Conservation (phyloP, 192 early-diverging fungal genomes). For the Entrophospora sp. region DNA sequence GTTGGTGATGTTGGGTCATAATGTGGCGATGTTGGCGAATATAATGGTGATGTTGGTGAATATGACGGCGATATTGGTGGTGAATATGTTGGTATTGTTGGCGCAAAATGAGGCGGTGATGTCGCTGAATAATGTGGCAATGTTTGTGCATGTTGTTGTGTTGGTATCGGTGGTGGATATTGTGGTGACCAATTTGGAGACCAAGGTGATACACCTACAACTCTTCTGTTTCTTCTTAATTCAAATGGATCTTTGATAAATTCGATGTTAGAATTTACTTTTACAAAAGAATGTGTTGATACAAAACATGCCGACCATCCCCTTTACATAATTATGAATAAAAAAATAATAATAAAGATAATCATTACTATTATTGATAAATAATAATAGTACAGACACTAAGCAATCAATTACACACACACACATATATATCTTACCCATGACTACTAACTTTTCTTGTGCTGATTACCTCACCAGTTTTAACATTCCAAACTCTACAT, state of each 20-base stretch:
- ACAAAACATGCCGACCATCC: constrained; percentile 16
- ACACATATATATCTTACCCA: neutral
- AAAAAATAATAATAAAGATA: neutral
- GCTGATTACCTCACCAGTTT: neutral
- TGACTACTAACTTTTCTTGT: neutral
- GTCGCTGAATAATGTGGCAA: neutral
- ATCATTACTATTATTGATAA: neutral
- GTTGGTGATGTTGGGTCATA: neutral
- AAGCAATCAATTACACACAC: neutral
- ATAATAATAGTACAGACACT: neutral
- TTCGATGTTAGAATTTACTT: neutral
- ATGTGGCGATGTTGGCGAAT: constrained; percentile 1
- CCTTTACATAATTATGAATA: neutral
- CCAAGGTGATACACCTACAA: neutral
- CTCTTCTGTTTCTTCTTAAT: neutral
- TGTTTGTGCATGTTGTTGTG: neutral
- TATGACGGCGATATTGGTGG: neutral
- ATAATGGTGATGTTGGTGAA: neutral
- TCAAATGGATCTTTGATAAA: neutral
- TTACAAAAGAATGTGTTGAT: neutral
- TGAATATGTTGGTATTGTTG: neutral
- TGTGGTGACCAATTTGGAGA: neutral
- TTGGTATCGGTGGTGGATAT: neutral
- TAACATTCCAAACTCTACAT: constrained; percentile 41
- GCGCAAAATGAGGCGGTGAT: neutral